Conservation (phyloP, 805 yeast genomes). For the Metahyphopichia silvanorum region DNA sequence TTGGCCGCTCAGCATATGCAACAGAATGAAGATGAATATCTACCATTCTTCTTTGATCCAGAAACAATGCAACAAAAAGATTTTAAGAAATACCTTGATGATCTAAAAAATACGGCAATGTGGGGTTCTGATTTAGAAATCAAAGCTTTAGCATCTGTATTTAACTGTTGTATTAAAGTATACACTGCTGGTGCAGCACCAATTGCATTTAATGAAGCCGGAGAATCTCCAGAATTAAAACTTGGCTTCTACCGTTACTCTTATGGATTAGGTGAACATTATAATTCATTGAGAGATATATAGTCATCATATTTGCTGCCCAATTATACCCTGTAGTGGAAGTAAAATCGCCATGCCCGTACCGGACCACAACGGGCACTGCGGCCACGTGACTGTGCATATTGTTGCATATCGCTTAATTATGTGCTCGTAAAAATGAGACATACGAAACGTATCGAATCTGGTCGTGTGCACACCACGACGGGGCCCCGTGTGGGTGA, state of each 20-base stretch:
- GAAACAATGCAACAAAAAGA: conserved; percentile 60
- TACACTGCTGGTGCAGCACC: conserved; percentile 75
- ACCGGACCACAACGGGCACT: too few relatives aligned
- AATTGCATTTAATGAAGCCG: conserved; percentile 59
- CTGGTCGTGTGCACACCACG: too few relatives aligned
- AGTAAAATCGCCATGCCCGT: too few relatives aligned
- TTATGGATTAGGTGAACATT: conserved; percentile 93
- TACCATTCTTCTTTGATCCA: conserved; percentile 84
- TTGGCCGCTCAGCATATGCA: conserved; percentile 67
- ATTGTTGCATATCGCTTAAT: too few relatives aligned
- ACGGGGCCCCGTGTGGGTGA: too few relatives aligned
- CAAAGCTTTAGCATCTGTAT: conserved; percentile 72
- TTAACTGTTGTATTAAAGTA: conserved; percentile 69
- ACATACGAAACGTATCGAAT: too few relatives aligned
- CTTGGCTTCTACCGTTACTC: conserved; percentile 81
- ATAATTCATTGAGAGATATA: conserved; percentile 60
- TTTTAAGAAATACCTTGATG: conserved; percentile 63
- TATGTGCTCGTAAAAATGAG: too few relatives aligned
- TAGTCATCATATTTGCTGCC: too few relatives aligned
- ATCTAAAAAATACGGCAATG: conserved; percentile 71
- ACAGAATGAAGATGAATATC: conserved; percentile 61
- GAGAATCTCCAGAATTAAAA: conserved; percentile 51
- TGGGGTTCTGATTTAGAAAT: conserved; percentile 98
- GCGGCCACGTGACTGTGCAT: too few relatives aligned
- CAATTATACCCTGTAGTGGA: too few relatives aligned